Evolutionary conservation across 257 asterid species (phyloP).

Genomic region (Oldenlandia corymbosa): DNA sequence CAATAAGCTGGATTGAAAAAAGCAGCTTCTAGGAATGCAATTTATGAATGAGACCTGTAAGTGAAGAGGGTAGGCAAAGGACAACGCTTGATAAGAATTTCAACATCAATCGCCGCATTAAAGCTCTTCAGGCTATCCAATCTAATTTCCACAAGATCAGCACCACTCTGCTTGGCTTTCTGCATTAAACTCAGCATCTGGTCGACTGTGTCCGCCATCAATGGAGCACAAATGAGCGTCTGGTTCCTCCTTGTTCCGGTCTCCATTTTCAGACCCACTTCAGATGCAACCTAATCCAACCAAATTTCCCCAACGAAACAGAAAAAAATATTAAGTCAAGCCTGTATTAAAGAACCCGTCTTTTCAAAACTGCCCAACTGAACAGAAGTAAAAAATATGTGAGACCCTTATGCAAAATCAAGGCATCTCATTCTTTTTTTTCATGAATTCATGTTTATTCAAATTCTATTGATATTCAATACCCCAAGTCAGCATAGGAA

Average conservation of each 20-base stretch:
- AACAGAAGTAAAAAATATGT: neutral
- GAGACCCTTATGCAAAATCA: neutral
- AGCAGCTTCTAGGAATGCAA: neutral
- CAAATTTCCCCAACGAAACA: conserved; percentile 6
- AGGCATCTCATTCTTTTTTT: neutral
- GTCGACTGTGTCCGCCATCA: conserved; percentile 85
- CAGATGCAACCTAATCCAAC: conserved; percentile 37
- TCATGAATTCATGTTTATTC: too few species aligned
- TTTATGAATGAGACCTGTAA: conserved; percentile 57
- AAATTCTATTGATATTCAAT: neutral
- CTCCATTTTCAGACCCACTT: conserved; percentile 43
- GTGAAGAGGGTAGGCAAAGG: conserved; percentile 96
- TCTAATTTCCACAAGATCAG: conserved; percentile 89
- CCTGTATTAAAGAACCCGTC: neutral
- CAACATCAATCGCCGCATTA: conserved; percentile 46
- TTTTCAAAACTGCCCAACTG: neutral
- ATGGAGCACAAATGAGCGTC: conserved; percentile 86
- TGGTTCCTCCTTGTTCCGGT: conserved; percentile 47
- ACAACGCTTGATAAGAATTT: conserved; percentile 48
- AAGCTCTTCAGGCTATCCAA: conserved; percentile 77
- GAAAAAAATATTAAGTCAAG: neutral
- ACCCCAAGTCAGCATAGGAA: conserved; percentile 2
- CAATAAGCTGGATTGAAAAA: neutral
- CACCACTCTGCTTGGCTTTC: conserved; percentile 68
- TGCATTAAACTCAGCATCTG: conserved; percentile 61